These are phyloP conservation scores for Paraconiothyrium brasiliense DNA, from an alignment of 2,329 filamentous ascomycete species.

Conservation along the genomic window DNA sequence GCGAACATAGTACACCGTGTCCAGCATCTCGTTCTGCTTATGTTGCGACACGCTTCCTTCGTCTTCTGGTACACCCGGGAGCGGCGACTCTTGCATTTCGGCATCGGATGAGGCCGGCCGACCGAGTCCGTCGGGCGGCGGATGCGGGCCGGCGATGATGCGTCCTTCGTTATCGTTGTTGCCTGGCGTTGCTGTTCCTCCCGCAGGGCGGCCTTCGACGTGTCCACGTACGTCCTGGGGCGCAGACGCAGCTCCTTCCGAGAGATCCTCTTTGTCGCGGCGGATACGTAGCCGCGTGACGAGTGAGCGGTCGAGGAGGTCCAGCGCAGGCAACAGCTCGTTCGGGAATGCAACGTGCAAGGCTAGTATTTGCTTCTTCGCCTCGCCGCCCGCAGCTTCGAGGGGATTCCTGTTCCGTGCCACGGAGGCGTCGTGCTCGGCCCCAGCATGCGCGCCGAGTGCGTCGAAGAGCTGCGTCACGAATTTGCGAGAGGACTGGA, in stretches of 20 bases:
- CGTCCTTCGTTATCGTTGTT: neutral
- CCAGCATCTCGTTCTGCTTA: neutral
- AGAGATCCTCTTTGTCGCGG: neutral
- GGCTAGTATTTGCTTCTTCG: constrained; percentile 70
- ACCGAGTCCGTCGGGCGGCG: neutral
- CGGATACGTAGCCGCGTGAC: constrained; percentile 63
- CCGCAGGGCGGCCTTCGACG: neutral
- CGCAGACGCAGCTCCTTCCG: constrained; percentile 9
- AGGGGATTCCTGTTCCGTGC: constrained; percentile 54
- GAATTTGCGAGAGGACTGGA: constrained; percentile 40
- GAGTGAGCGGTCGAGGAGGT: constrained; percentile 82
- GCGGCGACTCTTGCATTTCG: neutral
- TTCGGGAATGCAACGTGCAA: constrained; percentile 87
- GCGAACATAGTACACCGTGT: constrained; percentile 68
- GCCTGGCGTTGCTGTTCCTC: neutral
- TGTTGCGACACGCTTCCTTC: neutral
- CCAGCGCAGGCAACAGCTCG: constrained; percentile 82
- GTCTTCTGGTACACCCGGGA: neutral
- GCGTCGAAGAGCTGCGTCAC: constrained; percentile 46
- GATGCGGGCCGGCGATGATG: neutral
- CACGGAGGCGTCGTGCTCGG: constrained; percentile 23
- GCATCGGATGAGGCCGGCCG: neutral
- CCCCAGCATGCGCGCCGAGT: constrained; percentile 23
- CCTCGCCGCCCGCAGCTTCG: constrained; percentile 30
- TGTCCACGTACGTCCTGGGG: neutral